phyloP scores from a whole-genome alignment of 2,329 filamentous ascomycete species.

The Neonectria punicea region DNA sequence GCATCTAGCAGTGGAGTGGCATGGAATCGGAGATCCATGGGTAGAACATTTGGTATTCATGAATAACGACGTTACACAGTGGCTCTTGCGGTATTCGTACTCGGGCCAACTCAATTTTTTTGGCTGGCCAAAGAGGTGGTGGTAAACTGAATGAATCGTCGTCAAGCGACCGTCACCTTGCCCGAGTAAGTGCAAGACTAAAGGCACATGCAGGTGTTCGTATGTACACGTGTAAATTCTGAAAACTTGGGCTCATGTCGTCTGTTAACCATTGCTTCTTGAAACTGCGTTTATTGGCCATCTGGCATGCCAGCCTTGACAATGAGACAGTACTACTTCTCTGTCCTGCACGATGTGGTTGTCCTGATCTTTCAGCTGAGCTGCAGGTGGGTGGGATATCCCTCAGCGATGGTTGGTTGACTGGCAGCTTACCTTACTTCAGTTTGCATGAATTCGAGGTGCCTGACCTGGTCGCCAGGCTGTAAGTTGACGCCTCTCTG shows the following conservation, averaged over 20 bases:
- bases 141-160: slow-evolving; percentile 15
- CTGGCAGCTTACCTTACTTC: background rate
- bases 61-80: background rate
- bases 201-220: background rate
- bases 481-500: background rate
- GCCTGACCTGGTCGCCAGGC: slow-evolving; percentile 16
- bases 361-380: slow-evolving; percentile 2
- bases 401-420: slow-evolving; percentile 22
- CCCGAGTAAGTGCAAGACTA: background rate
- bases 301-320: background rate
- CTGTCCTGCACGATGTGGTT: slow-evolving; percentile 5
- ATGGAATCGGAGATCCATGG: background rate
- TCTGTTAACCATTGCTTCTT: background rate
- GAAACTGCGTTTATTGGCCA: background rate
- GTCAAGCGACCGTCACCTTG: slow-evolving; percentile 4
- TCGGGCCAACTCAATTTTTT: slow-evolving; percentile 10
- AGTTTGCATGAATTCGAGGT: slow-evolving; percentile 28
- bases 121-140: slow-evolving; percentile 5
- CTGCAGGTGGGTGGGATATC: slow-evolving; percentile 20
- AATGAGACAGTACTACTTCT: background rate
- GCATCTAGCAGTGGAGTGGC: background rate
- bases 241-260: background rate
- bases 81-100: slow-evolving; percentile 28
- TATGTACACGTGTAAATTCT: background rate
- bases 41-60: background rate